Evolutionary conservation across 768 basidiomycete species (phyloP).

Genomic region (Tricholoma flavovirens): DNA sequence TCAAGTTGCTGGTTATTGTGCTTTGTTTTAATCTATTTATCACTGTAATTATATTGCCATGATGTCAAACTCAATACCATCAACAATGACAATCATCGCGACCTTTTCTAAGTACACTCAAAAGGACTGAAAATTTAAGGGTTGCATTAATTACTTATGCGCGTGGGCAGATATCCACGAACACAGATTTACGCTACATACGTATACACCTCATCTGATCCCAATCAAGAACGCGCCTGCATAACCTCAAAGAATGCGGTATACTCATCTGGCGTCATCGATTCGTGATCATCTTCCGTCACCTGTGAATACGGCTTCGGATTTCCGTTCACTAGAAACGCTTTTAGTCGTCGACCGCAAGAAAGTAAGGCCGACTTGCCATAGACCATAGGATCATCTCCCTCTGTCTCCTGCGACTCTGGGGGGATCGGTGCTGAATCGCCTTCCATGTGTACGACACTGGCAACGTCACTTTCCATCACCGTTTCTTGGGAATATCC

Average conservation of each 20-base stretch:
- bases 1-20: too few relatives aligned
- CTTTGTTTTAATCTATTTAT: too few relatives aligned
- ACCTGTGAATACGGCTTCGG: conserved; percentile 72
- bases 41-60: too few relatives aligned
- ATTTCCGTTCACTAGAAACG: conserved; percentile 60
- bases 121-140: too few relatives aligned
- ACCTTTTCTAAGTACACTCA: too few relatives aligned
- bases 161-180: not conserved
- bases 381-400: conserved; percentile 62
- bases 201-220: not conserved
- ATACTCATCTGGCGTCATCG: conserved; percentile 94
- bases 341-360: not conserved
- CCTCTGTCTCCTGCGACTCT: conserved; percentile 6
- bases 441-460: conserved; percentile 17
- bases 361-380: conserved; percentile 36
- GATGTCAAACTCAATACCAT: too few relatives aligned
- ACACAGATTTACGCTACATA: not conserved
- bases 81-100: too few relatives aligned
- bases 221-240: conserved; percentile 37
- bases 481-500: conserved; percentile 10
- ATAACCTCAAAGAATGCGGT: conserved; percentile 71
- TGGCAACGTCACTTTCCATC: conserved; percentile 17
- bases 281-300: conserved; percentile 87
- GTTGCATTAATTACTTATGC: not conserved
- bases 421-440: conserved; percentile 9